Evolutionary conservation across 805 yeast species (phyloP), one percentile per base, ranked within the genome.

Genomic region (Barnettozyma siamensis): DNA sequence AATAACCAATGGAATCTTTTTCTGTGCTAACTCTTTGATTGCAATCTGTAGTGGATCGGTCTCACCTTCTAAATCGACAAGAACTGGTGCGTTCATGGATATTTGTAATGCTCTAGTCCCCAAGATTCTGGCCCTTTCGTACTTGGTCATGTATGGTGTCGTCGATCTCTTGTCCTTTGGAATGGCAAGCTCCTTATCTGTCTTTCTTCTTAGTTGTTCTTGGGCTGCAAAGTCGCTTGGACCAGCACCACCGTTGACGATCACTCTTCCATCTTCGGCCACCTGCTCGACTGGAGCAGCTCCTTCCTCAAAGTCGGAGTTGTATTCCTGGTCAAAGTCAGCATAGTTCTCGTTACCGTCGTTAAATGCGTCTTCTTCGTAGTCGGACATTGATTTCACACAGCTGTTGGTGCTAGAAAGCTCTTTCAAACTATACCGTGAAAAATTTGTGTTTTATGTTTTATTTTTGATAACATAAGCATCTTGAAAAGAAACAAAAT

Each of bases 11-110:
- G 99, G 99, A 43, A 94, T 88, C 63, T 89, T 93, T 64, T 86
- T 80, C 64, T 93, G 98, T 1, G 95, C 78, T 48, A 93, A 75
- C 65, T 93, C 99, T 65, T 94, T 93, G 87, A 88, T 83, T 46
- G 99, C 97, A 48, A 93, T 93, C 64, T 89, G 96, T 59, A 93
- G 71, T 12, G 99, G 99, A 63, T 93, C 99, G 3, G 99, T 94
- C 64, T 94, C 99, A 59, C 99, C 99, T 67, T 93, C 99, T 44
- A 93, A 78, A 59, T 94, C 99, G 32, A 93, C 99, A 59, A 93
- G 75, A 3, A 93, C 98, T 2, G 99, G 99, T 1, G 99, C 99
- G 60, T 93, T 93, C 86, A 93, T 85, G 21, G 97, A 88, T 55
- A 93, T 91, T 65, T 93, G 99, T 50, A 93, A 70, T 2, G 99